Evolutionary conservation across 1,284 basidiomycete species (phyloP).

Genomic region (Sporisorium graminicola): DNA sequence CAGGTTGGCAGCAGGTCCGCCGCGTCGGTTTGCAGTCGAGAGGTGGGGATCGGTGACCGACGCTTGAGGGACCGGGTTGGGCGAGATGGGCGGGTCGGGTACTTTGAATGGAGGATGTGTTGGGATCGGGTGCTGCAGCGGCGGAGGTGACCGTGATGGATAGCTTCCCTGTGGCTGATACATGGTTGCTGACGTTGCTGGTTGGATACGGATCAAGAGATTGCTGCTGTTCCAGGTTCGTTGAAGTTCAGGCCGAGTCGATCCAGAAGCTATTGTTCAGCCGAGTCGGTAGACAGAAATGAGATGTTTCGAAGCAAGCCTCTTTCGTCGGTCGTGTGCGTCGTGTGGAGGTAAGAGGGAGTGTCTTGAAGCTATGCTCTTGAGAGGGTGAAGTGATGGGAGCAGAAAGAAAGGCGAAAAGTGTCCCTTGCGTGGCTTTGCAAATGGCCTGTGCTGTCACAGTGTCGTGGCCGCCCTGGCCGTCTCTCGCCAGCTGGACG

Average conservation of each 20-base stretch:
- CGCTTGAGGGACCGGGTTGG: slow-evolving; percentile 37
- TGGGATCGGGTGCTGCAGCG: slow-evolving; percentile 68
- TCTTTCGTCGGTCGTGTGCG: not conserved
- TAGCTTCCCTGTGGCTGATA: slow-evolving; percentile 48
- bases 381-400: not conserved
- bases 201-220: not conserved
- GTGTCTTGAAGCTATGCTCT: not conserved
- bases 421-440: not conserved
- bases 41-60: slow-evolving; percentile 44
- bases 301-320: not conserved
- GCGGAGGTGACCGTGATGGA: slow-evolving; percentile 57
- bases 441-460: not conserved
- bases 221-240: not conserved
- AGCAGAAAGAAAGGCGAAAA: not conserved
- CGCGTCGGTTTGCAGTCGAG: slow-evolving; percentile 34
- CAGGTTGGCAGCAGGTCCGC: slow-evolving; percentile 29
- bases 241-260: not conserved
- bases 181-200: slow-evolving; percentile 25
- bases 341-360: not conserved
- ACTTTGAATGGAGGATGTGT: slow-evolving; percentile 65
- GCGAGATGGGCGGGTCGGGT: slow-evolving; percentile 59
- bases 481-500: slow-evolving; percentile 8
- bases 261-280: not conserved
- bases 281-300: not conserved
- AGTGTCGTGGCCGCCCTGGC: no score